phyloP scores from a whole-genome alignment of 1,284 basidiomycete species.

The Ganoderma lucidum region DNA sequence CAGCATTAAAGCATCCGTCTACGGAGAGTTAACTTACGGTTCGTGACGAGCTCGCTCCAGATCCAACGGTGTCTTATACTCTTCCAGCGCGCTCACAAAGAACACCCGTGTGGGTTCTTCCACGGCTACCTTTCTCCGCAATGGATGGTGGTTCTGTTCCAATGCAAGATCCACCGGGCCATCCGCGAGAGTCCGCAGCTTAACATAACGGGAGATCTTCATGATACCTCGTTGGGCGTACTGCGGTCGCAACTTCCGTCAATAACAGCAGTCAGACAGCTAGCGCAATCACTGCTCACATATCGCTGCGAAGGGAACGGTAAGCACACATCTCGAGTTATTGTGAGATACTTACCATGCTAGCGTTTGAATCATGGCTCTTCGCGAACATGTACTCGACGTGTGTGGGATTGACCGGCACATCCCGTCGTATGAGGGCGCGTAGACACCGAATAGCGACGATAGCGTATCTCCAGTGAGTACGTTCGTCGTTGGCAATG shows the following conservation, averaged over 20 bases:
- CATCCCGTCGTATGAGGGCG: constrained; percentile 79
- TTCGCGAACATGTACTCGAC: constrained; percentile 65
- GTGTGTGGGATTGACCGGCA: constrained; percentile 61
- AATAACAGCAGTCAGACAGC: background rate
- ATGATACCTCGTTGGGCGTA: constrained; percentile 75
- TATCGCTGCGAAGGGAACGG: constrained; percentile 55
- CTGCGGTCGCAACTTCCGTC: constrained; percentile 43
- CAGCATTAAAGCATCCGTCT: background rate
- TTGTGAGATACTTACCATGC: constrained; percentile 55
- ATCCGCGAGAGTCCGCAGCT: constrained; percentile 77
- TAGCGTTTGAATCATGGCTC: constrained; percentile 66
- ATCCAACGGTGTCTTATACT: constrained; percentile 56
- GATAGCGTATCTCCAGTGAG: constrained; percentile 89
- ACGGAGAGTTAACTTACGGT: constrained; percentile 49
- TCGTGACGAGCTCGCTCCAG: constrained; percentile 41
- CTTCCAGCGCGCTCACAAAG: constrained; percentile 62
- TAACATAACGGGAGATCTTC: constrained; percentile 74
- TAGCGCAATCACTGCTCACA: constrained; percentile 48
- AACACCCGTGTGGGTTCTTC: constrained; percentile 64
- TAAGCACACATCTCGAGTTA: constrained; percentile 14
- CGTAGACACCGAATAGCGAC: constrained; percentile 79
- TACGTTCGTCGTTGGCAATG: constrained; percentile 62
- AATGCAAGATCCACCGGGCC: constrained; percentile 66
- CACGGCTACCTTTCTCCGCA: constrained; percentile 60
- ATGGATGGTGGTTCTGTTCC: constrained; percentile 62